Evolutionary conservation across 176 grass and related monocot species (phyloP).

Genomic region (Dactylis glomerata): DNA sequence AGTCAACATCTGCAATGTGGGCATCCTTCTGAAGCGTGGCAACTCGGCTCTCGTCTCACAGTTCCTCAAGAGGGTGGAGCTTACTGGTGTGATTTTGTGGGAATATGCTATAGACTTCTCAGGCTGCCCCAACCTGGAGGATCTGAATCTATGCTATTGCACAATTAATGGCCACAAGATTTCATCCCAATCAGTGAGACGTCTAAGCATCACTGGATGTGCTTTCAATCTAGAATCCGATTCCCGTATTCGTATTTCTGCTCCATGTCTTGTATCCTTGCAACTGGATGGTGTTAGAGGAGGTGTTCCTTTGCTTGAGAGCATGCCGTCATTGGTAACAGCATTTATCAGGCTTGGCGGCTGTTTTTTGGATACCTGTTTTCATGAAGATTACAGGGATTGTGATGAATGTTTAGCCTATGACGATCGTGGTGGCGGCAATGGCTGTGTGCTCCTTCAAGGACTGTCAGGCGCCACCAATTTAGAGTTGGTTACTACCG

Average conservation of each 20-base stretch:
- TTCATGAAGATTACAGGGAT: neutral
- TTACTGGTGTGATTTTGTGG: neutral
- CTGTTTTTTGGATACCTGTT: neutral
- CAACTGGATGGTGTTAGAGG: neutral
- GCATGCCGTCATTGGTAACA: neutral
- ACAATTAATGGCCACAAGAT: neutral
- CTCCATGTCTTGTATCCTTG: neutral
- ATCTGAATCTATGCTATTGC: neutral
- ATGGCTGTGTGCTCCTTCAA: slow-evolving; percentile 5
- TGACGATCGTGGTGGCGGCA: neutral
- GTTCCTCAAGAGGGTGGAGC: neutral
- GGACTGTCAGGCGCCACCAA: neutral
- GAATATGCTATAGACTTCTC: slow-evolving; percentile 3
- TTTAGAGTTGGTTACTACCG: neutral
- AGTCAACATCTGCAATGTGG: neutral
- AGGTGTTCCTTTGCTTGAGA: neutral
- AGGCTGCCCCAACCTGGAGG: neutral
- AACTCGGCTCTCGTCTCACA: neutral
- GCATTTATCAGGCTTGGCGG: neutral
- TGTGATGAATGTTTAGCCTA: neutral
- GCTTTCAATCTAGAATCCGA: neutral
- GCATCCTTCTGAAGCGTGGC: neutral
- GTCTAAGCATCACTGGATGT: neutral
- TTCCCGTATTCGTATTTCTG: neutral
- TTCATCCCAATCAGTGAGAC: neutral